Evolutionary conservation across 2,329 filamentous ascomycete genomes (phyloP), one percentile per base, ranked within the genome.

Genomic region (Paraphaeosphaeria sporulosa): DNA sequence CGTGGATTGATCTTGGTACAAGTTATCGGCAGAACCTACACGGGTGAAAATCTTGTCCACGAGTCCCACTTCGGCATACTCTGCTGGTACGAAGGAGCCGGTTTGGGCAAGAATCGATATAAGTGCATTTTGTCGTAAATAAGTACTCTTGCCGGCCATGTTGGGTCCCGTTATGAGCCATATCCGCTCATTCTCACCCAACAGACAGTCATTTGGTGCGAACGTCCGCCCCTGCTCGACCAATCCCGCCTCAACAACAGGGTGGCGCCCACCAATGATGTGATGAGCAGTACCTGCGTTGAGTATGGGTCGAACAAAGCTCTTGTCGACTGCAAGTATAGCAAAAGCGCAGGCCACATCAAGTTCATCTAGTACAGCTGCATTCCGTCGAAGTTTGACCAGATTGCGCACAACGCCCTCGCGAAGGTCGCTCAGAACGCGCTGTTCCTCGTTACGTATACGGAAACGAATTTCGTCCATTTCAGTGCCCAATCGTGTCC

Each of bases 101-200:
- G 93, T 89, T 79, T 99, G 95, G 1, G 95, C 94, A 15, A 99
- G 86, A 63, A 99, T 92, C 0, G 92, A 93, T 68, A 98, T 96
- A 54, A 99, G 85, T 2, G 95, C 95, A 77, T 97, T 98, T 71
- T 99, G 96, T 0, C 95, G 90, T 5, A 99, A 84, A 73, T 97
- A 99, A 0, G 95, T 99, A 75, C 90, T 94, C 80, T 99, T 99
- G 50, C 95, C 95, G 1, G 90, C 95, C 95, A 99, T 99, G 79
- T 99, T 99, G n/a, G 95, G 95, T 0, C 95, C 87, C 9, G 87
- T 90, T 64, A 89, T 88, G 36, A 90, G 84, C 80, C 86, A 86
- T 52, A 89, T 84, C n/a, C 68, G 91, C 86, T 86, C 94, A 81
- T 76, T 87, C 70, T 89, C 89, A n/a, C 91, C 91, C 2, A 97